Conservation (phyloP, 2,329 filamentous ascomycete species). For the Cladosporium sp. region DNA sequence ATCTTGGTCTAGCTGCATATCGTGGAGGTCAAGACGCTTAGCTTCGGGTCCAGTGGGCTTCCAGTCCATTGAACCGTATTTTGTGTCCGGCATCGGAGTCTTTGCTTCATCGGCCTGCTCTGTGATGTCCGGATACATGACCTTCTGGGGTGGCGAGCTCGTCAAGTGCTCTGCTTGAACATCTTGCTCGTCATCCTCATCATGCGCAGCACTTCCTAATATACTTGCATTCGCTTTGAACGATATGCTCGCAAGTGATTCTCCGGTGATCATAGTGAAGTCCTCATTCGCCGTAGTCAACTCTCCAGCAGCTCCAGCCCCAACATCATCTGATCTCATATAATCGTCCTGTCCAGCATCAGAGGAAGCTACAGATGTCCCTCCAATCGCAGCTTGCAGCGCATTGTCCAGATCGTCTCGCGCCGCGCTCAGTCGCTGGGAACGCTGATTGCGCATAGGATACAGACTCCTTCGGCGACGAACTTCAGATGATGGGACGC, state of each 20-base stretch:
- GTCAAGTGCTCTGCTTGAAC: conserved; percentile 27
- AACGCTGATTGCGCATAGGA: conserved; percentile 20
- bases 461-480: conserved; percentile 10
- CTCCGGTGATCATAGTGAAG: conserved; percentile 53
- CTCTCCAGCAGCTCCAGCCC: conserved; percentile 37
- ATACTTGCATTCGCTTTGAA: conserved; percentile 26
- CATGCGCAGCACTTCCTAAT: not conserved
- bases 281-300: conserved; percentile 51
- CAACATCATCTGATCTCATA: not conserved
- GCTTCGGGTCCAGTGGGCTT: conserved; percentile 21
- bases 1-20: not conserved
- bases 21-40: not conserved
- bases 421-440: conserved; percentile 31
- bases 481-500: conserved; percentile 13
- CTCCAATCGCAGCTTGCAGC: conserved; percentile 29
- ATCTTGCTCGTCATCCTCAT: not conserved
- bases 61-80: conserved; percentile 32
- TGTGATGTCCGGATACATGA: conserved; percentile 26
- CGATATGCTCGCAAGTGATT: conserved; percentile 42
- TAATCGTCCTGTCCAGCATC: not conserved
- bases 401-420: conserved; percentile 34
- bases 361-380: not conserved
- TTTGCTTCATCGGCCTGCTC: conserved; percentile 15
- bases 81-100: not conserved
- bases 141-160: conserved; percentile 33